Evolutionary conservation across 2,329 filamentous ascomycete genomes (phyloP), one percentile per base, ranked within the genome.

Genomic region (Colletotrichum endophyticum): DNA sequence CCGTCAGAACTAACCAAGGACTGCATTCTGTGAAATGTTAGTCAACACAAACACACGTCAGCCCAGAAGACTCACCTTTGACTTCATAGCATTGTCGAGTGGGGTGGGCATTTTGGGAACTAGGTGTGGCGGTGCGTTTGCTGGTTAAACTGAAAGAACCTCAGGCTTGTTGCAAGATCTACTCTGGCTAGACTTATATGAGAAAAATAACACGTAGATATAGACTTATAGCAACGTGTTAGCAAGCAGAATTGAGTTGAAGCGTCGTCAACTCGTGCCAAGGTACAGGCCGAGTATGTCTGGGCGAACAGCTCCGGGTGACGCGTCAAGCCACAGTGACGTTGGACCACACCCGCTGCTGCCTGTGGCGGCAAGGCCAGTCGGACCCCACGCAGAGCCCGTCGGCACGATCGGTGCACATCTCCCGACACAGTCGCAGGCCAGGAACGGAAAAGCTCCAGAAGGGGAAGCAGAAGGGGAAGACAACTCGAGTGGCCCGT

Each of bases 31-130:
- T 16, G 39, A 28, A 15, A 53, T 49, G 11, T 53, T 12, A 71
- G 61, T 72, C 15, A 28, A 22, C 9, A 78, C 70, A 34, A 32
- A 49, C 6, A 28, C 16, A 30, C 27, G 30, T 64, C 79, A 79
- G 25, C n/a, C 6, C 61, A 12, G 5, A 36, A 30, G 19, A 83
- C 85, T 73, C 86, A 94, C 94, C 88, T 93, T 94, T 71, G 94
- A 95, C 80, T 90, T 93, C 86, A 95, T 86, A 12, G 91, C 92
- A 83, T 89, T 91, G 82, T 95, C 94, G 5, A 95, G 84, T 34
- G 90, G 89, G 74, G 94, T 95, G 66, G 93, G 92, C 93, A 95
- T 95, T 11, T 82, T 89, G 79, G 57, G 19, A 22, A 64, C 25
- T 28, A 13, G 36, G 7, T 66, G 70, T 76, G 70, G 70, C 64